These are phyloP conservation scores for Ilex asprella DNA, from an alignment of 257 asterid genomes.

Conservation along the genomic window DNA sequence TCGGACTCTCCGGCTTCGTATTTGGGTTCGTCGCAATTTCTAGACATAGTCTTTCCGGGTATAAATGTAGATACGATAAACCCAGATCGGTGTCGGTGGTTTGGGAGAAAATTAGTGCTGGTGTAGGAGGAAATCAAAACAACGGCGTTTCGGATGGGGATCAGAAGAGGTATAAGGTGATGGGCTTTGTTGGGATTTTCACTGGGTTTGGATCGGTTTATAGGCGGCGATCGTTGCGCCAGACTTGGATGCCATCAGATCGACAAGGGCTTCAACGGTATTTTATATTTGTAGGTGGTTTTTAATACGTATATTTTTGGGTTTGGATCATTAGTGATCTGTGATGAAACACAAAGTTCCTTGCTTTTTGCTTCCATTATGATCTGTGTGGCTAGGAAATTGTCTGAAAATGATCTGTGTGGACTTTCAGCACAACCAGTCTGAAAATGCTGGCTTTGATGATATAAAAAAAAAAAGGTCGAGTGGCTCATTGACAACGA, in stretches of 20 bases:
- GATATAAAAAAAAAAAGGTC: too few relatives aligned
- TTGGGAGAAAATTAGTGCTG: conserved; percentile 54
- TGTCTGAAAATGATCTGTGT: too few relatives aligned
- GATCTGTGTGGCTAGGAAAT: too few relatives aligned
- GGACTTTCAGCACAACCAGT: too few relatives aligned
- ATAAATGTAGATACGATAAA: conserved; percentile 35
- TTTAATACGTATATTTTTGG: not conserved
- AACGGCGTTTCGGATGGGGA: conserved; percentile 30
- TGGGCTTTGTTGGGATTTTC: conserved; percentile 93
- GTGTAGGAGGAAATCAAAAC: conserved; percentile 6
- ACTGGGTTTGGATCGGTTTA: conserved; percentile 86
- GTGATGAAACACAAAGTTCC: too few relatives aligned
- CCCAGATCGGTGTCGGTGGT: conserved; percentile 68
- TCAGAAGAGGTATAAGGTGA: conserved; percentile 64
- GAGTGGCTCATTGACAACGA: too few relatives aligned
- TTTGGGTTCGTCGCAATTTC: conserved; percentile 52
- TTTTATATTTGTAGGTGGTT: not conserved
- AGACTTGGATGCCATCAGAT: conserved; percentile 93
- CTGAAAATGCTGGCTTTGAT: too few relatives aligned
- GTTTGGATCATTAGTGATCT: too few relatives aligned
- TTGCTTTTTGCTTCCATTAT: too few relatives aligned
- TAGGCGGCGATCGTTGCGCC: conserved; percentile 71
- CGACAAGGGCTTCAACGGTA: conserved; percentile 75
- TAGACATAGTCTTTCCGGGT: conserved; percentile 27
- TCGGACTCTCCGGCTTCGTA: conserved; percentile 49